These are phyloP conservation scores for Solanum ossicruentum DNA, from an alignment of 257 asterid genomes.

Conservation along the genomic window DNA sequence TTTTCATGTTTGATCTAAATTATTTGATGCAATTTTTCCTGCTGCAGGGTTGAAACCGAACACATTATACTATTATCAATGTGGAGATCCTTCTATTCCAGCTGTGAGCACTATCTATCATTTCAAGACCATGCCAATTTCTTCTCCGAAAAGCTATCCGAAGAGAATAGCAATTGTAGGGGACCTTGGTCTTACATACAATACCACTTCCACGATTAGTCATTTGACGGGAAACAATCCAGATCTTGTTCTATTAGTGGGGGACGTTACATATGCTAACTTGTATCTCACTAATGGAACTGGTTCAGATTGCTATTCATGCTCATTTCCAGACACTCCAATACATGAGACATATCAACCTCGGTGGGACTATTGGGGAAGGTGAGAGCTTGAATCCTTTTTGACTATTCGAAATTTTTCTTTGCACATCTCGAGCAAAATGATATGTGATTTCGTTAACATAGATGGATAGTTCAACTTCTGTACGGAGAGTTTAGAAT, in stretches of 20 bases:
- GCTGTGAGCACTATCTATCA: slow-evolving; percentile 53
- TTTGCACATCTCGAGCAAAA: neutral
- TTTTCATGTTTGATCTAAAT: neutral
- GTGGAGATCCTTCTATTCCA: slow-evolving; percentile 77
- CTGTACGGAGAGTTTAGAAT: neutral
- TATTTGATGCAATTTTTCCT: neutral
- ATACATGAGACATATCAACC: slow-evolving; percentile 97
- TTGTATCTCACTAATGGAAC: slow-evolving; percentile 84
- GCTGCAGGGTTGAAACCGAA: slow-evolving; percentile 50
- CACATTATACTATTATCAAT: slow-evolving; percentile 50
- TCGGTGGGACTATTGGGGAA: slow-evolving; percentile 99
- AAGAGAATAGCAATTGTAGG: slow-evolving; percentile 67
- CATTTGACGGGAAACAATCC: slow-evolving; percentile 63
- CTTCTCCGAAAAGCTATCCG: slow-evolving; percentile 50
- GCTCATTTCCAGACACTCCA: slow-evolving; percentile 72
- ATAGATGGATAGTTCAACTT: neutral
- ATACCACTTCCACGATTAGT: slow-evolving; percentile 67
- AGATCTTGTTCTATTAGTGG: slow-evolving; percentile 64
- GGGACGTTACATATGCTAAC: slow-evolving; percentile 81
- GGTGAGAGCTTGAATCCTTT: slow-evolving; percentile 23
- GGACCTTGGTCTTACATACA: slow-evolving; percentile 92
- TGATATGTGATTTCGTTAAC: neutral
- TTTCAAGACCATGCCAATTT: slow-evolving; percentile 78
- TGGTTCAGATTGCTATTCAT: slow-evolving; percentile 84
- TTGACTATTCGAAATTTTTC: neutral